Base-by-base conservation (phyloP, 179 eudicot genomes). In the Corrigiola litoralis region DNA sequence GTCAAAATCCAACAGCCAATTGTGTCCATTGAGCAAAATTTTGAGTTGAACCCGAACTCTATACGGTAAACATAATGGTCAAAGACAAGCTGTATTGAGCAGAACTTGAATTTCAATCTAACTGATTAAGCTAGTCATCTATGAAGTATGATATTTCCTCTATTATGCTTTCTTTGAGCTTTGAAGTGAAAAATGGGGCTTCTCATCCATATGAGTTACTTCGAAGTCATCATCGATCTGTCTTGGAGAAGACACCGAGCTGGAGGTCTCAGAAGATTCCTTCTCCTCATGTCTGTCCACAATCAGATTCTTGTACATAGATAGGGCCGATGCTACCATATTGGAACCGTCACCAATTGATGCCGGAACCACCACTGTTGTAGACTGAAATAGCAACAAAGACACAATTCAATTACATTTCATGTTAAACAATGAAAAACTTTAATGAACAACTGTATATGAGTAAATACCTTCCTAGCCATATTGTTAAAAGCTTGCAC, bases 321-420 rank as follows among this genome's bases (percentile, higher is more conserved):
- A 27, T n/a, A 87, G 73, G 38, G 91, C 87, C 69, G 80, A 79
- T 67, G 86, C 82, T 72, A 86, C 84, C 87, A 83, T 80, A 69
- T 69, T 77, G 12, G 91, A 80, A 36, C 86, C 87, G 58, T 88
- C 77, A 12, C 84, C 69, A 40, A 82, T 63, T 38, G 75, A 28
- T 5, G 90, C 55, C 1, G 99, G 97, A 61, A 94, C 87, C 69
- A 90, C 58, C 72, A 90, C 44, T 2, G 94, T 90, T 13, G 84
- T 94, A 10, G 87, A 80, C 99, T 94, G 68, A 24, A 66, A 66
- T 10, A 38, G 27, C 3, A 25, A 29, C 40, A 57, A 17, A 41
- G 3, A 49, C 21, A 45, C 1, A 24, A 1, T 29, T 45, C n/a
- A 34, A 40, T 7, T 11, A 33, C 51, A 56, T 7, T 12, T 24